phyloP scores from a whole-genome alignment of 106 monocot genomes.

The Gastrodia elata region DNA sequence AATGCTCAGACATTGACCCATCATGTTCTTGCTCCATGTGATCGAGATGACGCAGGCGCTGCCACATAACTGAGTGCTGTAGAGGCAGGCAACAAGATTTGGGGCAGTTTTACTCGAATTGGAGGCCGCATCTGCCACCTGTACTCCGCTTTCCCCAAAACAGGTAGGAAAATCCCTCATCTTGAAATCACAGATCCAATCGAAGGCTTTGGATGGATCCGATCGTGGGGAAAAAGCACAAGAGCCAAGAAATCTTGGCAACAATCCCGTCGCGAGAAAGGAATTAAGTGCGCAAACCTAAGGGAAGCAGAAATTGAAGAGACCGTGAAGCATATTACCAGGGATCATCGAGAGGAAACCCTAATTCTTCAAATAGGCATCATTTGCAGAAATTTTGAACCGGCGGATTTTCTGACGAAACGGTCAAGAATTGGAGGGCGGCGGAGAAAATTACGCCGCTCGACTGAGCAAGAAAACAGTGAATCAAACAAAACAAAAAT shows the following conservation, averaged over 20 bases:
- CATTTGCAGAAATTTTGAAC: background rate
- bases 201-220: background rate
- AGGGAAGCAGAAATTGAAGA: background rate
- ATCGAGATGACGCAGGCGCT: slow-evolving; percentile 33
- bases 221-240: background rate
- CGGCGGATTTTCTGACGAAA: background rate
- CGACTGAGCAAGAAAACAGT: background rate
- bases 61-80: slow-evolving; percentile 32
- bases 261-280: background rate
- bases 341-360: background rate
- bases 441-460: background rate
- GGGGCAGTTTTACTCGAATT: slow-evolving; percentile 27
- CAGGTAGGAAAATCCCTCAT: slow-evolving; percentile 93
- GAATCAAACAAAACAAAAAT: background rate
- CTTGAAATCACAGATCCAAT: background rate
- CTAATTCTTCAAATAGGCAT: background rate
- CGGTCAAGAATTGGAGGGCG: background rate
- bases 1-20: slow-evolving; percentile 63
- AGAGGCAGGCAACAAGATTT: slow-evolving; percentile 58
- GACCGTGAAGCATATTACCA: background rate
- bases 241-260: background rate
- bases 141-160: slow-evolving; percentile 74
- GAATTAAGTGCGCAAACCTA: background rate
- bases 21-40: slow-evolving; percentile 61
- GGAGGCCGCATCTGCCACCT: slow-evolving; percentile 48